Base-by-base conservation (phyloP, 2,329 filamentous ascomycete genomes). In the Pseudogymnoascus sp. region DNA sequence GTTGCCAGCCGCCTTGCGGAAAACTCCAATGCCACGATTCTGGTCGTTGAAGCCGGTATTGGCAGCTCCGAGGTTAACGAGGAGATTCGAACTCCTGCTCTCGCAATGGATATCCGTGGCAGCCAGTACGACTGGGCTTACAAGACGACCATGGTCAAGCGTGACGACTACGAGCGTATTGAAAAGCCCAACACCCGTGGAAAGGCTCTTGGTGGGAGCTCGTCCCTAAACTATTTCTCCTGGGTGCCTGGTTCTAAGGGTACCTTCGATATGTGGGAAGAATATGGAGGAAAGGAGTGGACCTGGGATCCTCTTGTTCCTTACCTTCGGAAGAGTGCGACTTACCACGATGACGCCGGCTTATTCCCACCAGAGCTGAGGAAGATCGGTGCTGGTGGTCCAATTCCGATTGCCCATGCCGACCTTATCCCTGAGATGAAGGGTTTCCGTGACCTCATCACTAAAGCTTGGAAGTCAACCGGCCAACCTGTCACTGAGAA, bases 151-250 rank as follows among this genome's bases (percentile, higher is more conserved):
- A 79, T 87, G 73, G 78, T 86, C 69, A 78, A 84, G 61, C 78
- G 82, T 1, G 74, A 77, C 9, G 82, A 86, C 67, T 86, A 86
- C 68, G 79, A 80, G 58, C 80, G 84, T 12, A 74, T 86, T 39
- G 83, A 87, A 69, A 85, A 86, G 74, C 83, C 82, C 52, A 86
- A 86, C 68, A 85, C 74, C 7, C 70, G 74, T 18, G 75, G 75
- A 2, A 74, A 74, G 61, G 65, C 71, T 1, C 68, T 76, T 0
- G 74, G 76, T 29, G 74, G 74, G 9, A 83, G 8, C 78, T 81
- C 84, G 8, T 84, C 83, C 71, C 77, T 21, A 21, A 87, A 87
- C 73, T 87, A 87, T 70, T 86, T 82, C 71, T 85, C 83, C 12
- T 87, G 84, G 84, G 76, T 85, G 4, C 82, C 79, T 1, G 84